phyloP scores from a whole-genome alignment of 2,329 filamentous ascomycete genomes.

The Dactylellina leptospora region DNA sequence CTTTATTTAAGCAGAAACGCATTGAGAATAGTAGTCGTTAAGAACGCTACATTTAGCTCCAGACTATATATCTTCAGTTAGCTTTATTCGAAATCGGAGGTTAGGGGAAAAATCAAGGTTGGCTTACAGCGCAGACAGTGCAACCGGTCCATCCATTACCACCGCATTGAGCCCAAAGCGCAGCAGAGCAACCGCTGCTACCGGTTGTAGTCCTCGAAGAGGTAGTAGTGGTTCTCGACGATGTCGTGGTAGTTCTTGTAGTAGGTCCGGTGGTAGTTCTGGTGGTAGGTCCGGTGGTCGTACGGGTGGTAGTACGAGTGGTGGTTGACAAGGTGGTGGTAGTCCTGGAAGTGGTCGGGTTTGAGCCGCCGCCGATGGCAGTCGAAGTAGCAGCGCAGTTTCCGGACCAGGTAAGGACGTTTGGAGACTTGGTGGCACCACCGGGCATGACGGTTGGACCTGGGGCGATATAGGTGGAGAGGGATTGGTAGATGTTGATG shows the following conservation, averaged over 20 bases:
- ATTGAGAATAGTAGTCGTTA: conserved; percentile 44
- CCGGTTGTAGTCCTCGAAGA: conserved; percentile 5
- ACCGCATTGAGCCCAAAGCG: conserved; percentile 37
- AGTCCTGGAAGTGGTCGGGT: conserved; percentile 26
- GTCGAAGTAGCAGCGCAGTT: conserved; percentile 51
- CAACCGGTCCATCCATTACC: conserved; percentile 42
- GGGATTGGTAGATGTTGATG: conserved; percentile 63
- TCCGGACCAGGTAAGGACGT: conserved; percentile 34
- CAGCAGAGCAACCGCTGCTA: conserved; percentile 7
- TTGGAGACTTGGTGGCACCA: conserved; percentile 64
- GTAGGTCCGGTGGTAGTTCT: conserved; percentile 1
- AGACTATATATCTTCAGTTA: conserved; percentile 20
- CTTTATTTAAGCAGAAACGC: conserved; percentile 12
- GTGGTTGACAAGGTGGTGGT: not conserved
- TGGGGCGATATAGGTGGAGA: conserved; percentile 60
- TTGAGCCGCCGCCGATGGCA: conserved; percentile 34
- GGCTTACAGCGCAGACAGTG: conserved; percentile 46
- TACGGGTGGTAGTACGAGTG: not conserved
- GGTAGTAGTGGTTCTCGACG: conserved; percentile 1
- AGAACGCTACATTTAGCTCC: conserved; percentile 39
- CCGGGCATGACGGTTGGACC: conserved; percentile 71
- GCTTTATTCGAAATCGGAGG: not conserved
- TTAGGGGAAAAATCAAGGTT: not conserved
- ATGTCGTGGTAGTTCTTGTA: conserved; percentile 1
- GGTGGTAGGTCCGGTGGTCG: conserved; percentile 12